Base-by-base conservation (phyloP, 805 yeast species). In the Yamadazyma takamatsuzukensis region DNA sequence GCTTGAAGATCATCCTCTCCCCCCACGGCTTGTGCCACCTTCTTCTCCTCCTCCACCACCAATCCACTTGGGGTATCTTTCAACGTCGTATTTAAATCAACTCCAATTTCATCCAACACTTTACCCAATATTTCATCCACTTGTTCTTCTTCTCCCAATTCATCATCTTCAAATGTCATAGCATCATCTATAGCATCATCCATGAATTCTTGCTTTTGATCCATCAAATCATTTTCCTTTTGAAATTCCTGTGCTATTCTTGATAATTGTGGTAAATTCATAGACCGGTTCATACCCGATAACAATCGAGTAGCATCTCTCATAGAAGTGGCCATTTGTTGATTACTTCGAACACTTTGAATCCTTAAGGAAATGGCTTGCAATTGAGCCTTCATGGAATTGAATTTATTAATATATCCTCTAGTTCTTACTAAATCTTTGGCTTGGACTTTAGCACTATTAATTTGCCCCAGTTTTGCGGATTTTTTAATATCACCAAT, bases 191-290 rank as follows among this genome's bases (percentile, higher is more conserved):
- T 82, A 13, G 96, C 94, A 54, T 93, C 98, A 54, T 93, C 98
- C 83, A 93, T 93, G 77, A 94, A 86, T 56, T 94, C 99, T 59
- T 94, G 97, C 51, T 95, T 81, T 63, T 93, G 98, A 58, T 90
- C 97, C 97, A 93, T 93, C 48, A 94, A 66, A 54, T 94, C 98
- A 59, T 84, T 86, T 52, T 90, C 95, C 49, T 77, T 79, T 51
- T 93, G 95, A 58, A 93, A 93, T 49, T 93, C 97, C 83, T 86
- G 89, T 2, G 97, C 87, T 14, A 93, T 93, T 40, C 82, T 74
- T 36, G 86, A 82, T 40, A 93, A 64, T 46, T 85, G 94, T 1
- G 96, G 96, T 41, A 93, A 61, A 52, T 94, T 93, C 94, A 93
- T 83, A 36, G 78, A 77, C 49, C 80, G 68, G 57, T 93, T 93